phyloP scores from a whole-genome alignment of 2,329 filamentous ascomycete genomes.

The Botrytis pseudocinerea region DNA sequence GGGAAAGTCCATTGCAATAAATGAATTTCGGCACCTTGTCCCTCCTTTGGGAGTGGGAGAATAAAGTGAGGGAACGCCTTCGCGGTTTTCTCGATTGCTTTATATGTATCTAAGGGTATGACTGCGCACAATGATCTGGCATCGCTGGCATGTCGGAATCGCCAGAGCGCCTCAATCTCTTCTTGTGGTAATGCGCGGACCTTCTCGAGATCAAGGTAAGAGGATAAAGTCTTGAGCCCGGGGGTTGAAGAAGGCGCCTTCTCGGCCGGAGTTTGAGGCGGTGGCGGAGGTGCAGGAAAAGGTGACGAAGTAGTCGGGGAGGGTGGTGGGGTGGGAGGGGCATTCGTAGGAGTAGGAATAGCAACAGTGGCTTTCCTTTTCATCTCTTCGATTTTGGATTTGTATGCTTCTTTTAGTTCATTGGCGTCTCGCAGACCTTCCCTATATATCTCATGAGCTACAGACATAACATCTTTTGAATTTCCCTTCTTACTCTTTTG shows the following conservation, averaged over 20 bases:
- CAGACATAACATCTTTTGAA: not conserved
- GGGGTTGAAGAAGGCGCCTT: constrained; percentile 40
- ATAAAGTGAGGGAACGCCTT: constrained; percentile 83
- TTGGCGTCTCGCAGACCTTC: constrained; percentile 70
- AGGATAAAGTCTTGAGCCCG: constrained; percentile 58
- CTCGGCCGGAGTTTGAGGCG: constrained; percentile 39
- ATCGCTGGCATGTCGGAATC: constrained; percentile 76
- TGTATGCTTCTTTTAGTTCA: constrained; percentile 78
- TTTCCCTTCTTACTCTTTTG: constrained; percentile 53
- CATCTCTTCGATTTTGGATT: constrained; percentile 75
- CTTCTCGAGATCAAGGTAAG: constrained; percentile 79
- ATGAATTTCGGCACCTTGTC: constrained; percentile 82
- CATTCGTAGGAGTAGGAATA: constrained; percentile 39
- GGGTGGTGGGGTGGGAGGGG: constrained; percentile 40
- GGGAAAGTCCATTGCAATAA: constrained; percentile 97
- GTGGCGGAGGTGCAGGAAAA: constrained; percentile 40
- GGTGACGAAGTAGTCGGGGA: constrained; percentile 40
- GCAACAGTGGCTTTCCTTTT: constrained; percentile 65
- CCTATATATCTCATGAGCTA: constrained; percentile 33
- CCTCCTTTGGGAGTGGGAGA: constrained; percentile 73
- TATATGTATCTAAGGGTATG: constrained; percentile 73
- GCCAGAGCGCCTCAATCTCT: constrained; percentile 88
- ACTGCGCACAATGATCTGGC: constrained; percentile 78
- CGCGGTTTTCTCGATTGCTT: constrained; percentile 69
- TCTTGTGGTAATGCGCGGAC: constrained; percentile 68